phyloP scores from a whole-genome alignment of 2,329 filamentous ascomycete genomes.

The Ambrosiella beaveri region DNA sequence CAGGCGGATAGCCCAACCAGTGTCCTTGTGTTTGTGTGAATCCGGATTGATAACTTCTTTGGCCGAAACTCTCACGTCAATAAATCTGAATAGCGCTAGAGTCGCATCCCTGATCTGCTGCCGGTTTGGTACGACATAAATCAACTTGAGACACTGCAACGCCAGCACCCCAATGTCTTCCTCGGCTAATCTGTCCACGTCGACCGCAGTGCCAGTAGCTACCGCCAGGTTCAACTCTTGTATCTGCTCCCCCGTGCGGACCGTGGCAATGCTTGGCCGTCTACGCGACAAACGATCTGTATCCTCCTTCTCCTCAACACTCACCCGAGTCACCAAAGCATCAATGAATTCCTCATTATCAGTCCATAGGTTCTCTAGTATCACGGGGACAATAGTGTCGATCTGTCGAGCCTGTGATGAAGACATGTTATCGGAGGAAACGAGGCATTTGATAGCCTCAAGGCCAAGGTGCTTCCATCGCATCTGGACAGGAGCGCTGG shows the following conservation, averaged over 20 bases:
- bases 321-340: slow-evolving; percentile 47
- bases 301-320: slow-evolving; percentile 51
- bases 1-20: slow-evolving; percentile 66
- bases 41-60: slow-evolving; percentile 35
- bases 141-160: slow-evolving; percentile 68
- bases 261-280: slow-evolving; percentile 64
- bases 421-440: slow-evolving; percentile 61
- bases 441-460: slow-evolving; percentile 64
- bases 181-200: slow-evolving; percentile 79
- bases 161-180: slow-evolving; percentile 75
- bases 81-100: slow-evolving; percentile 54
- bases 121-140: slow-evolving; percentile 68
- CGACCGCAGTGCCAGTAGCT: slow-evolving; percentile 63
- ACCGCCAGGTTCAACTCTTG: slow-evolving; percentile 51
- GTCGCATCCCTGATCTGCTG: slow-evolving; percentile 68
- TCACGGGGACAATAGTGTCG: slow-evolving; percentile 61
- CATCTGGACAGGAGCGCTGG: slow-evolving; percentile 57
- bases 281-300: slow-evolving; percentile 45
- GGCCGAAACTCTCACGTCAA: slow-evolving; percentile 40
- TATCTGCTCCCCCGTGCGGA: slow-evolving; percentile 49
- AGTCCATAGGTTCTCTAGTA: slow-evolving; percentile 73
- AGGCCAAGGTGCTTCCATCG: slow-evolving; percentile 61
- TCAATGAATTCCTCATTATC: slow-evolving; percentile 53
- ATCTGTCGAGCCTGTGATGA: slow-evolving; percentile 62
- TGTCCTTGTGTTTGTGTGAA: slow-evolving; percentile 26